Base-by-base conservation (phyloP, 139 green algal species). In the Medakamo hakoo region DNA sequence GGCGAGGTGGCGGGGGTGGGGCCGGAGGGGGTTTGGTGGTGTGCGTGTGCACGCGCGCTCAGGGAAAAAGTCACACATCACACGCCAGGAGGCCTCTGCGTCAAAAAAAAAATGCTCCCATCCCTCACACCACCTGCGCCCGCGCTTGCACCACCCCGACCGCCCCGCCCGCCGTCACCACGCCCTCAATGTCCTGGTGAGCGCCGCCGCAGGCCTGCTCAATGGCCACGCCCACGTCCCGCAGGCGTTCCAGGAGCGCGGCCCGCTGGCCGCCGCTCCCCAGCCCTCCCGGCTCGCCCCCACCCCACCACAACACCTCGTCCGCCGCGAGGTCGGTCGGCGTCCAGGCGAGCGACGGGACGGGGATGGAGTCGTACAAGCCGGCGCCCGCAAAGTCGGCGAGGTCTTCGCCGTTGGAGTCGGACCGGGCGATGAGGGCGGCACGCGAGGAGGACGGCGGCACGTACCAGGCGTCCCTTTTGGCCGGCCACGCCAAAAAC, bases 381-480 rank as follows among this genome's bases (percentile, higher is more conserved):
- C 90, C 90, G 21, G 90, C 90, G 27, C 90, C 90, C 31, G 87
- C 89, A 70, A 93, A 96, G 4, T 86, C 90, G 73, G 94, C 86
- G 24, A 97, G 76, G 72, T 97, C 90, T 73, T 97, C 90, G 14
- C 86, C 91, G 68, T 97, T 97, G 26, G 86, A 93, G 72, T 97
- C 91, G 27, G 82, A 93, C 21, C 90, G 72, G 1, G 80, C 86
- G 65, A 94, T 93, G 49, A 94, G 68, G 22, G 57, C 57, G 48
- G 58, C 59, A 27, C 32, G 59, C 23, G 32, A 57, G 19, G 73
- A 62, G 0, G 71, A 75, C 84, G 66, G 40, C 40, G 9, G 16
- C 40, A 52, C 40, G 40, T 16, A 52, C 40, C 40, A n/a, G 20
- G 70, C 82, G 23, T 74, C 22, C 25, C 81, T 74, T 76, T 94